Evolutionary conservation across 495 filamentous ascomycete genomes (phyloP), one percentile per base, ranked within the genome.

Genomic region (Ramalina peruviana): DNA sequence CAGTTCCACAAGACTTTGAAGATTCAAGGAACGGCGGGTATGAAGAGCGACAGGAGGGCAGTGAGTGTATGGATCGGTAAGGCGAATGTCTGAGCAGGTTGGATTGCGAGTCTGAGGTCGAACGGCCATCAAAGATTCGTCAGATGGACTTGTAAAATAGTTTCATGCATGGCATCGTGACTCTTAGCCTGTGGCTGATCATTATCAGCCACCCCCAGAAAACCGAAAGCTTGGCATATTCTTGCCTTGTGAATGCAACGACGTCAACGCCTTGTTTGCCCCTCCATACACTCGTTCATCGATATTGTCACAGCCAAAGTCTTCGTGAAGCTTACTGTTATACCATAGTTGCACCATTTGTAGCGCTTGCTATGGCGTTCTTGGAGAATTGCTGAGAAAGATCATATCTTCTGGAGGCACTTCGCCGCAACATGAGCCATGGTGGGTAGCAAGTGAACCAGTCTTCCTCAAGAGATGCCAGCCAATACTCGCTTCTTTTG

Each of bases 1-100:
- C 89, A 90, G 57, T 95, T 94, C 63, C 86, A 89, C 64, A 94
- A 94, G 71, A 75, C 78, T 17, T 61, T 95, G 44, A 77, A 81
- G 50, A 79, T 90, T 6, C 73, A 82, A 30, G 80, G 82, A 0
- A 77, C 71, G 7, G 83, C 85, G 58, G 85, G 85, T 0, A 81
- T 89, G 68, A 79, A 73, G 53, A 65, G 72, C 9, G 83, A 86
- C 54, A 85, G 83, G 69, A 80, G 83, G 41, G 86, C 83, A 0
- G 64, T 87, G 11, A 56, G 81, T 54, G 67, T 81, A 17, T 90
- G 86, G 86, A 66, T 74, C 49, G 72, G 72, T 4, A 25, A 25
- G 61, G 67, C 66, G 48, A 67, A 73, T 36, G 65, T 70, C 40
- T 72, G 67, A 58, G 6, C 4, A 19, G 7, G 6, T 27, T 15